A percentile compares a stretch with the other conserved stretches of the same genome.
Evolutionary conservation across 2,329 filamentous ascomycete genomes (phyloP).

Genomic region (Fusarium liriodendri): DNA sequence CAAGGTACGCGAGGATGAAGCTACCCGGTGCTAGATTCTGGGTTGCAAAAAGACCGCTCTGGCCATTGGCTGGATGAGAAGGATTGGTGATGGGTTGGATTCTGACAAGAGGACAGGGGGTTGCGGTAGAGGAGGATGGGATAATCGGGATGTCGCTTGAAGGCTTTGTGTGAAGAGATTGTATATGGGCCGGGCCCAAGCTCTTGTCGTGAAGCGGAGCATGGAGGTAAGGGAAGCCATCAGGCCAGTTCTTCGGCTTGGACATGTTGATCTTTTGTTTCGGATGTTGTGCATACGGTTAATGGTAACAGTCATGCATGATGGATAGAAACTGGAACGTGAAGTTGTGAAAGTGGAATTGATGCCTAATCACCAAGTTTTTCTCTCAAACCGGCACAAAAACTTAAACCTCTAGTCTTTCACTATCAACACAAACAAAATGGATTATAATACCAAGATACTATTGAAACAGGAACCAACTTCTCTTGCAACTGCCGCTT

Average conservation of each 20-base stretch:
- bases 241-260: constrained; percentile 69
- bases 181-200: constrained; percentile 56
- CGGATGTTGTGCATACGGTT: background rate
- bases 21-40: constrained; percentile 63
- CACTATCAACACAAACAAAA: background rate
- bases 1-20: constrained; percentile 72
- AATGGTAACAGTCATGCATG: background rate
- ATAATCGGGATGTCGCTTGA: constrained; percentile 38
- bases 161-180: constrained; percentile 50
- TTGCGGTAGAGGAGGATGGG: constrained; percentile 48
- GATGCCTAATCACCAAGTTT: background rate
- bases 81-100: constrained; percentile 65
- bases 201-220: constrained; percentile 60
- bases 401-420: background rate
- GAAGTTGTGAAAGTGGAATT: background rate
- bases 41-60: constrained; percentile 70
- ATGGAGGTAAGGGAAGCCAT: constrained; percentile 62
- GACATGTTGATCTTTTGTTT: constrained; percentile 40
- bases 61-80: constrained; percentile 67
- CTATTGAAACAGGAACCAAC: background rate
- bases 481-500: background rate
- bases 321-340: background rate
- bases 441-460: background rate
- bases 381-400: background rate
- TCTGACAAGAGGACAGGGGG: constrained; percentile 61